phyloP scores from a whole-genome alignment of 495 filamentous ascomycete species.

The Penicillium malachiteum region DNA sequence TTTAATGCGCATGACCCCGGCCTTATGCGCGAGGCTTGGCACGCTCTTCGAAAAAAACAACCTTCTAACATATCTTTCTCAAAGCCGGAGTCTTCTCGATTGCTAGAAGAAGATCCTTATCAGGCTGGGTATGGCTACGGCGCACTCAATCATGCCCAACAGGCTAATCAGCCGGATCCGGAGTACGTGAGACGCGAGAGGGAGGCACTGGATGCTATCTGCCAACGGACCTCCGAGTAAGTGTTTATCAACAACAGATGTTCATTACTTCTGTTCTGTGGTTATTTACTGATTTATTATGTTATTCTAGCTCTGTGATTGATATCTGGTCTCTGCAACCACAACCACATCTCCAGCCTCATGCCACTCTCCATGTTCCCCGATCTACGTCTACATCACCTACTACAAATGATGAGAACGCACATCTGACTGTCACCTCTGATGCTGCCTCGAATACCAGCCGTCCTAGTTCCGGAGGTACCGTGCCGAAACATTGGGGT shows the following conservation, averaged over 20 bases:
- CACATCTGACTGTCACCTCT: conserved; percentile 21
- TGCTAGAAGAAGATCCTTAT: conserved; percentile 54
- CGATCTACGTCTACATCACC: conserved; percentile 33
- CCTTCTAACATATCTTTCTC: conserved; percentile 24
- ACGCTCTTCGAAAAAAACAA: not conserved
- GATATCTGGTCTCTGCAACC: conserved; percentile 53
- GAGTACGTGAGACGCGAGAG: conserved; percentile 50
- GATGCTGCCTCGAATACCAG: conserved; percentile 17
- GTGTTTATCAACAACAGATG: conserved; percentile 10
- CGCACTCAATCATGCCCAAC: conserved; percentile 39
- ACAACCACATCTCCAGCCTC: conserved; percentile 48
- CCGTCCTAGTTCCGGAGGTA: conserved; percentile 22
- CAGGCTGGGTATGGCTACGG: conserved; percentile 50
- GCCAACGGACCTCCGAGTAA: conserved; percentile 54
- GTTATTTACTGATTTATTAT: not conserved
- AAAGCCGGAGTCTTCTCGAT: conserved; percentile 50
- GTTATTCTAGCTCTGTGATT: conserved; percentile 39
- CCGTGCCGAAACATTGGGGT: conserved; percentile 47
- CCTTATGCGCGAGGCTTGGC: conserved; percentile 16
- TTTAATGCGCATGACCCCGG: conserved; percentile 19
- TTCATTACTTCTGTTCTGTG: not conserved
- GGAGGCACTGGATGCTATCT: conserved; percentile 53
- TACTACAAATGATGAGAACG: conserved; percentile 17
- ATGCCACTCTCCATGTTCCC: conserved; percentile 40
- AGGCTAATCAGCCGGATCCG: conserved; percentile 46